phyloP scores from a whole-genome alignment of 23 red algal genomes.

The Rhodosorus marinus region DNA sequence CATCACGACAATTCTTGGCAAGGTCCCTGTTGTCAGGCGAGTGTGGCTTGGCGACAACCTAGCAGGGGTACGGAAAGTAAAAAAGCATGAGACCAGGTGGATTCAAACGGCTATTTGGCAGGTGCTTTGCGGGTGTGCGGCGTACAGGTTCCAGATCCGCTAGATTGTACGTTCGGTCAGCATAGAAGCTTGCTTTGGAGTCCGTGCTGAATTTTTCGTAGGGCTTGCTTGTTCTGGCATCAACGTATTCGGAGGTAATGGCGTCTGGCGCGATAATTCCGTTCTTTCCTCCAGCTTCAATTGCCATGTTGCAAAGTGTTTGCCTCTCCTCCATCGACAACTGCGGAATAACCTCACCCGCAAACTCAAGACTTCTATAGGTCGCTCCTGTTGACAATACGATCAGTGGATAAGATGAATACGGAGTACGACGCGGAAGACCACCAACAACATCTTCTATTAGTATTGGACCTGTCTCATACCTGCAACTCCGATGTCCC shows the following conservation, averaged over 20 bases:
- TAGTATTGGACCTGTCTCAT: no score
- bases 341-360: conserved; percentile 40
- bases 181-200: conserved; percentile 29
- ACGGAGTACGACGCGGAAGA: no score
- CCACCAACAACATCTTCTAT: no score
- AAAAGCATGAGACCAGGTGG: no score
- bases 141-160: conserved; percentile 67
- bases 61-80: no score
- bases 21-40: conserved; percentile 86
- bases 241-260: conserved; percentile 43
- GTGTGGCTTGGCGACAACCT: conserved; percentile 91
- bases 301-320: conserved; percentile 99
- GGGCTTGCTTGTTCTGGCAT: conserved; percentile 21
- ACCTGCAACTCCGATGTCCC: conserved; percentile 86
- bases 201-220: conserved; percentile 51
- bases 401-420: no score
- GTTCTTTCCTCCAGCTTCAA: conserved; percentile 98
- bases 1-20: conserved; percentile 56
- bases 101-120: no score
- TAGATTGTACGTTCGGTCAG: conserved; percentile 51
- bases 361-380: conserved; percentile 93
- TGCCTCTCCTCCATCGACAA: conserved; percentile 87
- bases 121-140: no score
- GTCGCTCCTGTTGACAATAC: no score
- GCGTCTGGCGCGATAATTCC: conserved; percentile 66